Base-by-base conservation (phyloP, 768 basidiomycete genomes). In the Lyophyllum shimeji region DNA sequence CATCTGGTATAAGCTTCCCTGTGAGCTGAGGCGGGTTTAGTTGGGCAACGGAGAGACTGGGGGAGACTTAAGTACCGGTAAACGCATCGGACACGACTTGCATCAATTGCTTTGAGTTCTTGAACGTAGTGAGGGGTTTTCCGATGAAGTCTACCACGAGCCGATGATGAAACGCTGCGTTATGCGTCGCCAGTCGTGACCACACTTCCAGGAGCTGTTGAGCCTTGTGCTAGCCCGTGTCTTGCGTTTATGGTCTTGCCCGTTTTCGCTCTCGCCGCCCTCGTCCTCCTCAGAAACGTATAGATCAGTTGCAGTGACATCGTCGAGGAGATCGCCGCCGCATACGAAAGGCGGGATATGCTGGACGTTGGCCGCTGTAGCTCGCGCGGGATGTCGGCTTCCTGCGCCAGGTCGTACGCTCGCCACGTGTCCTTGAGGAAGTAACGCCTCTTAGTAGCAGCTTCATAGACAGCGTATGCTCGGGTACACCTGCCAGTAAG, bases 391-490 rank as follows among this genome's bases (percentile, higher is more conserved):
- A 62, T 64, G 12, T 61, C 60, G 2, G 56, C 56, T 49, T 71
- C 70, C 6, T 50, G 25, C 21, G 33, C 50, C 33, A 59, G 31
- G 11, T 15, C 39, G 24, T 55, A 20, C 5, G 48, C 34, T 1
- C 69, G 57, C 70, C 70, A 71, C 2, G 42, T 57, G 29, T 71
- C 70, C 45, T 71, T 71, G n/a, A 71, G 40, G 42, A 67, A 67
- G 15, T 65, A 58, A 4, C 57, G 50, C 18, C 47, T 25, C 7
- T 52, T 33, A 9, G 40, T 53, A 9, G 49, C 55, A 0, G 50
- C n/a, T 15, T 65, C 66, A n/a, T 57, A 53, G 2, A 60, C 63
- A 15, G 58, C 54, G 12, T 56, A 60, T 2, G 53, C 59, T 20
- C 63, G 63, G 2, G 67, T 67, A 13, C 46, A 52, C 24, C 63